Percentiles rank a stretch among this genome's conserved stretches.
Conservation (phyloP, 768 basidiomycete species). For the Chalciporus piperatus region DNA sequence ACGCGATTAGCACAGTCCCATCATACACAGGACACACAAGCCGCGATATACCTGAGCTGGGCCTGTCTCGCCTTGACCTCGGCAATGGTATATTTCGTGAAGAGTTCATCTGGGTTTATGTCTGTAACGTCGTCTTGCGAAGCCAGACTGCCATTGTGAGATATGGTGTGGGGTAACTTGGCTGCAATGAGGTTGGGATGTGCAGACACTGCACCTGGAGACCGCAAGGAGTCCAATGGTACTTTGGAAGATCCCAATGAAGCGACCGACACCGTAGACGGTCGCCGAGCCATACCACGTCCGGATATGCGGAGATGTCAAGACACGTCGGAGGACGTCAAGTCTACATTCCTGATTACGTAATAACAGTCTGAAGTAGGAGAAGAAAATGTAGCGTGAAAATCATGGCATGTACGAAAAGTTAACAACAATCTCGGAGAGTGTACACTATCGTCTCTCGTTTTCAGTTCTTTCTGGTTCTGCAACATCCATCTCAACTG, state of each 20-base stretch:
- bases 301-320: neutral
- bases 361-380: conserved; percentile 11
- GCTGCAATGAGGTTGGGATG: conserved; percentile 2
- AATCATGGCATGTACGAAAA: conserved; percentile 5
- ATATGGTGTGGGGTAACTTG: conserved; percentile 8
- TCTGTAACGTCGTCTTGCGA: conserved; percentile 20
- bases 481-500: conserved; percentile 18
- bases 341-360: conserved; percentile 13
- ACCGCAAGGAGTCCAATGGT: conserved; percentile 8
- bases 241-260: conserved; percentile 22
- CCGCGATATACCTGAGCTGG: conserved; percentile 54
- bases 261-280: conserved; percentile 34
- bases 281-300: conserved; percentile 38
- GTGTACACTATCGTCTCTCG: conserved; percentile 22
- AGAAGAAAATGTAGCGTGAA: neutral
- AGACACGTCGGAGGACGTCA: neutral
- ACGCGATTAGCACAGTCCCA: conserved; percentile 3
- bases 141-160: conserved; percentile 10
- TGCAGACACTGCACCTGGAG: conserved; percentile 1
- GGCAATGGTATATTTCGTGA: conserved; percentile 63
- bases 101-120: conserved; percentile 71
- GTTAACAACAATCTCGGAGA: conserved; percentile 6
- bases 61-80: conserved; percentile 69
- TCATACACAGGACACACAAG: conserved; percentile 2
- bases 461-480: conserved; percentile 18